Percentiles rank a stretch among this genome's conserved stretches.
These are phyloP conservation scores for Dioszegia crocea DNA, from an alignment of 768 basidiomycete species.

Conservation along the genomic window DNA sequence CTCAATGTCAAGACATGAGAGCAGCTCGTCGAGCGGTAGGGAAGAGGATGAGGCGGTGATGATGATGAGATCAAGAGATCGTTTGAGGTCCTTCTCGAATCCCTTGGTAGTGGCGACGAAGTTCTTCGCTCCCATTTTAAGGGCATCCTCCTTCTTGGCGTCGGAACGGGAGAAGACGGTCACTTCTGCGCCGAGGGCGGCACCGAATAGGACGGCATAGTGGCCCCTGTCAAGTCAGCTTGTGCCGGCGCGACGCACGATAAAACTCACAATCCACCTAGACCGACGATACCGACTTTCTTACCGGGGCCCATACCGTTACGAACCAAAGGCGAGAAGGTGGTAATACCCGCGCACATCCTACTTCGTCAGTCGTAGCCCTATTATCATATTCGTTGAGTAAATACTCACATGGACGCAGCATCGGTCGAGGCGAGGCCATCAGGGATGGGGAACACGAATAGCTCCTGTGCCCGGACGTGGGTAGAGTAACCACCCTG, in stretches of 20 bases:
- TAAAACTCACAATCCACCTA: constrained; percentile 57
- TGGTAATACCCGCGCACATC: constrained; percentile 64
- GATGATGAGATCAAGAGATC: constrained; percentile 52
- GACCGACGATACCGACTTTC: constrained; percentile 63
- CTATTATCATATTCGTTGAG: not conserved
- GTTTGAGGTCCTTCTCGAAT: constrained; percentile 44
- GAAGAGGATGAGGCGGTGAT: constrained; percentile 52
- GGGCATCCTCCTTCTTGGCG: constrained; percentile 60
- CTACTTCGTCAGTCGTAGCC: constrained; percentile 17
- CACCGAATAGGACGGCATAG: constrained; percentile 53
- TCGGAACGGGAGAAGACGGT: constrained; percentile 61
- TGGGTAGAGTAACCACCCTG: constrained; percentile 57
- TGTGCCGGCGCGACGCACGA: not conserved
- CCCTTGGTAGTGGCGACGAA: constrained; percentile 55
- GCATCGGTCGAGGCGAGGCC: constrained; percentile 56
- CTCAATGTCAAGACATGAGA: constrained; percentile 57
- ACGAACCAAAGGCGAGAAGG: constrained; percentile 60
- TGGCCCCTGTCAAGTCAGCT: constrained; percentile 30
- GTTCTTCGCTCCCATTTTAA: constrained; percentile 53
- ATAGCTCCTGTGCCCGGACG: constrained; percentile 54
- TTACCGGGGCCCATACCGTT: constrained; percentile 61
- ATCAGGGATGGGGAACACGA: constrained; percentile 61
- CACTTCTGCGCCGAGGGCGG: constrained; percentile 61
- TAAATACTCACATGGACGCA: constrained; percentile 56
- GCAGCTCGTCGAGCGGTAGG: constrained; percentile 57